Percentiles rank a stretch among this genome's conserved stretches.
phyloP scores from a whole-genome alignment of 179 eudicot genomes.

The Carnegiea gigantea region DNA sequence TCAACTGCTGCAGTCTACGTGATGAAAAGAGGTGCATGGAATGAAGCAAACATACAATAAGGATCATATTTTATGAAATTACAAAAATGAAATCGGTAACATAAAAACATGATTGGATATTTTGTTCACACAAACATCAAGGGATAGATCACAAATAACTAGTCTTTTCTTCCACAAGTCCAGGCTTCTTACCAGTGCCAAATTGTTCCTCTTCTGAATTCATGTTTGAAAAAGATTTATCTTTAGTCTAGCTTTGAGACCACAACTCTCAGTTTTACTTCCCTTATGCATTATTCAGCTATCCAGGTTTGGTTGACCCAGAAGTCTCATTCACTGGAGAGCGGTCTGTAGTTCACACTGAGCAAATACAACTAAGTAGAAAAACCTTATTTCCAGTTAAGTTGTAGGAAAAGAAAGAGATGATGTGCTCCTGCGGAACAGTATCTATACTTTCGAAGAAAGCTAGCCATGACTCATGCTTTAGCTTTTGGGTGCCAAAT shows the following conservation, averaged over 20 bases:
- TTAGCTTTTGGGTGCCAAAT: background rate
- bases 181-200: background rate
- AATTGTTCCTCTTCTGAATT: background rate
- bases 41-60: background rate
- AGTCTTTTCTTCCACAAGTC: too few species aligned
- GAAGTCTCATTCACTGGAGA: background rate
- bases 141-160: background rate
- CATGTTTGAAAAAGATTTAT: background rate
- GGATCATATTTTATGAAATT: too few species aligned
- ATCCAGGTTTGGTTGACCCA: background rate
- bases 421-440: background rate
- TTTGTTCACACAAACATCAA: background rate
- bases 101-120: background rate
- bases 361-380: background rate
- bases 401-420: background rate
- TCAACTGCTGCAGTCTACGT: conserved; percentile 50
- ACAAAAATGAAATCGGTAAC: background rate
- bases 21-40: conserved; percentile 4
- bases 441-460: background rate
- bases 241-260: background rate
- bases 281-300: background rate
- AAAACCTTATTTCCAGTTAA: background rate
- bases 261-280: background rate
- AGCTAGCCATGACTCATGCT: too few species aligned
- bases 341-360: too few species aligned